Evolutionary conservation across 208 protist genomes (phyloP).

Genomic region (Phytomonas sp.): DNA sequence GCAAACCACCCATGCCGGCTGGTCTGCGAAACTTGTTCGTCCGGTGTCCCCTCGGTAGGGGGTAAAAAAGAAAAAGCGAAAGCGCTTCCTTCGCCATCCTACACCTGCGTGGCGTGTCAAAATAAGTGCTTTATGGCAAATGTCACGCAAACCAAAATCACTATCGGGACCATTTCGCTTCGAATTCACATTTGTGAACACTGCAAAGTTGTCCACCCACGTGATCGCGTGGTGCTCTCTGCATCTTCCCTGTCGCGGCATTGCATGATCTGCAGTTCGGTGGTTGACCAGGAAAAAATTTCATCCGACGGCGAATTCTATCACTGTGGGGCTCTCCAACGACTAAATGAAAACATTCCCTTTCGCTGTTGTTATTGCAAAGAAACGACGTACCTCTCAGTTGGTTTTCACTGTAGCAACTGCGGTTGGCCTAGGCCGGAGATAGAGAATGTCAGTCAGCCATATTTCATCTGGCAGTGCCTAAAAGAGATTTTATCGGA

Average conservation of each 20-base stretch:
- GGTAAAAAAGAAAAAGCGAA: neutral
- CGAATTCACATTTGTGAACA: constrained; percentile 36
- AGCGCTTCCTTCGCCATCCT: constrained; percentile 12
- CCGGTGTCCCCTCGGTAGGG: constrained; percentile 3
- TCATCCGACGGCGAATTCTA: constrained; percentile 14
- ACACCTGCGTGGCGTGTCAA: constrained; percentile 43
- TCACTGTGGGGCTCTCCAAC: constrained; percentile 39
- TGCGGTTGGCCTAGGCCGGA: constrained; percentile 43
- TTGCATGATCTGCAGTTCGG: constrained; percentile 51
- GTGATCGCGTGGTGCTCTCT: constrained; percentile 42
- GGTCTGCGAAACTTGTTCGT: constrained; percentile 29
- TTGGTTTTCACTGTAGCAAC: constrained; percentile 48
- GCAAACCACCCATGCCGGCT: constrained; percentile 47
- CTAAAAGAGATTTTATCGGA: constrained; percentile 28
- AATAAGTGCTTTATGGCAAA: constrained; percentile 8
- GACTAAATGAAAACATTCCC: constrained; percentile 49
- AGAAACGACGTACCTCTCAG: constrained; percentile 17
- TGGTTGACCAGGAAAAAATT: constrained; percentile 15
- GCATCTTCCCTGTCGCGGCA: constrained; percentile 40
- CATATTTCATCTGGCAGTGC: constrained; percentile 63
- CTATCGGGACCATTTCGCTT: constrained; percentile 13
- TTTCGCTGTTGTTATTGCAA: constrained; percentile 48
- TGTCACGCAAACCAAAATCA: constrained; percentile 7
- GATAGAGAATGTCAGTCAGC: constrained; percentile 13
- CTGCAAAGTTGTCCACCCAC: constrained; percentile 52